A percentile compares a stretch with the other conserved stretches of the same genome.
These are phyloP conservation scores for Penicillium sp. DNA, from an alignment of 2,329 filamentous ascomycete genomes.

Conservation along the genomic window DNA sequence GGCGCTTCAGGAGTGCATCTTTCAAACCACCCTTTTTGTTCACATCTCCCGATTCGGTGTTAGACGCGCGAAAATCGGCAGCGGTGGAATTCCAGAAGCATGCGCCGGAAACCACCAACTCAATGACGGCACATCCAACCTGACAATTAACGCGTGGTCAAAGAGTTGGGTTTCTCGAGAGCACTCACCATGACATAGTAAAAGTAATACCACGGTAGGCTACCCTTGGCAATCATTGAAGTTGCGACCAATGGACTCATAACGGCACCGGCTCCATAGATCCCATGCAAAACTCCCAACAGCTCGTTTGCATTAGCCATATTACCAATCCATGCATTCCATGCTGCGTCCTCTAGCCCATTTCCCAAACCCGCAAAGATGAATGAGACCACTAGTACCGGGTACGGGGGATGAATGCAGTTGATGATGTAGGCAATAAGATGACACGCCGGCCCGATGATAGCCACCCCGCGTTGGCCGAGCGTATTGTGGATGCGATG, in stretches of 20 bases:
- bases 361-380: constrained; percentile 45
- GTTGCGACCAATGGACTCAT: constrained; percentile 70
- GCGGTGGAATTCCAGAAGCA: constrained; percentile 27
- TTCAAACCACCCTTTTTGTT: constrained; percentile 22
- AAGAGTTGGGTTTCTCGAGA: not conserved
- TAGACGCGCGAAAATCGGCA: constrained; percentile 17
- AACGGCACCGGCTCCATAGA: constrained; percentile 71
- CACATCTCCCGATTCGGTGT: constrained; percentile 4
- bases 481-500: constrained; percentile 43
- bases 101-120: constrained; percentile 22
- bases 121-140: constrained; percentile 29
- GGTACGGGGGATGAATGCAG: constrained; percentile 43
- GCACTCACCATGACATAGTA: constrained; percentile 70
- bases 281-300: constrained; percentile 68
- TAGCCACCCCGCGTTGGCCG: constrained; percentile 70
- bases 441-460: constrained; percentile 57
- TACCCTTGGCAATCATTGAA: constrained; percentile 64
- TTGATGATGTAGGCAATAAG: constrained; percentile 40
- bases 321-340: constrained; percentile 65
- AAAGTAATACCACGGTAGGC: constrained; percentile 67
- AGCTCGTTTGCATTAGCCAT: constrained; percentile 74
- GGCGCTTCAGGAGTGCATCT: constrained; percentile 20
- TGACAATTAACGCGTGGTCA: constrained; percentile 5
- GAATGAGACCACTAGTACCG: constrained; percentile 42
- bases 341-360: constrained; percentile 52